phyloP scores from a whole-genome alignment of 169 alveolate species.

The Eimeria maxima region DNA sequence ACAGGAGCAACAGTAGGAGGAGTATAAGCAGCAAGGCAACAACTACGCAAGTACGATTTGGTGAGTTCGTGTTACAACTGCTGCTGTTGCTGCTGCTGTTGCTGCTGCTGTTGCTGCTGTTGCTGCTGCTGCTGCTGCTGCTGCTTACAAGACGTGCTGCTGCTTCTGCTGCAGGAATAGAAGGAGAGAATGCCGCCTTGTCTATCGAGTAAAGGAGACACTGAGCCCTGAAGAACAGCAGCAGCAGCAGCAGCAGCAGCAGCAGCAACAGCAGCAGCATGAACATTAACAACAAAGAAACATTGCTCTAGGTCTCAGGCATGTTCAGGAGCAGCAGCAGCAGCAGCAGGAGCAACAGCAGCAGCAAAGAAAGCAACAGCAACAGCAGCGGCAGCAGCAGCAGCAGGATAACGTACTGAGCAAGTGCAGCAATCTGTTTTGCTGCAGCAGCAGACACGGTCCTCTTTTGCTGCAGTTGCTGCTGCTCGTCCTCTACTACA shows the following conservation, averaged over 20 bases:
- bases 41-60: background rate
- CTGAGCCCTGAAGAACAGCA: constrained; percentile 51
- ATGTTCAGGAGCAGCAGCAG: constrained; percentile 31
- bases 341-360: constrained; percentile 36
- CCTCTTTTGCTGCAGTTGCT: constrained; percentile 53
- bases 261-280: background rate
- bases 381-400: constrained; percentile 71
- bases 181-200: constrained; percentile 22
- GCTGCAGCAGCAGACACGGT: constrained; percentile 39
- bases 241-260: background rate
- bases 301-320: background rate
- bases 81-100: background rate
- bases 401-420: constrained; percentile 22
- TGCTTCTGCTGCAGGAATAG: constrained; percentile 42
- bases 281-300: background rate
- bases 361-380: background rate
- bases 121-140: constrained; percentile 1
- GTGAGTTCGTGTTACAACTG: background rate
- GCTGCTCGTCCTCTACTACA: constrained; percentile 56
- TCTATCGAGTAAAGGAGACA: constrained; percentile 38
- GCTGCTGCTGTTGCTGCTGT: constrained; percentile 42
- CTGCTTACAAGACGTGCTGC: constrained; percentile 58
- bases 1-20: background rate
- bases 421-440: constrained; percentile 22
- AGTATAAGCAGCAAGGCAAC: background rate